A percentile compares a stretch with the other conserved stretches of the same genome.
phyloP scores from a whole-genome alignment of 1,139 yeast genomes.

The Chernovozyma sophiae-reginae region DNA sequence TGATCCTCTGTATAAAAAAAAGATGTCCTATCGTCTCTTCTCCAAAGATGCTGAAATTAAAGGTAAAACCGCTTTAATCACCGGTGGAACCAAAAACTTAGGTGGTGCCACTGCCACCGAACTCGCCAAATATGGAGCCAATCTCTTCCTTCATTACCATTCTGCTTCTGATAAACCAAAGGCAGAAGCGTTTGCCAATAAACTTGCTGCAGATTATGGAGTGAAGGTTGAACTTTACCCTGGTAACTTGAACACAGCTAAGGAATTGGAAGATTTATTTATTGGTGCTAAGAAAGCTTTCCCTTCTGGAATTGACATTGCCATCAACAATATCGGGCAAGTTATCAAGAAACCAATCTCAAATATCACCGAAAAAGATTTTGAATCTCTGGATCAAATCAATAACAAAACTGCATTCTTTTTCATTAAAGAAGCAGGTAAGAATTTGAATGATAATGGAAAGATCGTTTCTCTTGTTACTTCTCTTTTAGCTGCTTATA shows the following conservation, averaged over 20 bases:
- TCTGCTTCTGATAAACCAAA: slow-evolving; percentile 33
- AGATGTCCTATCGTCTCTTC: slow-evolving; percentile 11
- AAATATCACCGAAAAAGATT: slow-evolving; percentile 50
- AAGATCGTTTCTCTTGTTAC: slow-evolving; percentile 56
- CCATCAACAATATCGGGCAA: slow-evolving; percentile 63
- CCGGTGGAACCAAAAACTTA: slow-evolving; percentile 66
- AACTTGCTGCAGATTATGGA: slow-evolving; percentile 28
- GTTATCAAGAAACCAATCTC: slow-evolving; percentile 58
- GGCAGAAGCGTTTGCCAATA: slow-evolving; percentile 38
- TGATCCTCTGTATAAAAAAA: no score
- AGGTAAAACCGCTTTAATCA: slow-evolving; percentile 54
- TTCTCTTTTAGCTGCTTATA: slow-evolving; percentile 62
- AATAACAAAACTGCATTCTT: slow-evolving; percentile 61
- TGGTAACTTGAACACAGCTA: slow-evolving; percentile 43
- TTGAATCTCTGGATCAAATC: slow-evolving; percentile 46
- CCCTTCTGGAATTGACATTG: slow-evolving; percentile 52
- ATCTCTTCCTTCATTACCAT: slow-evolving; percentile 56
- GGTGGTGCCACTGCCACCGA: slow-evolving; percentile 58
- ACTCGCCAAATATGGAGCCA: slow-evolving; percentile 53
- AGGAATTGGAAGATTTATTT: slow-evolving; percentile 42
- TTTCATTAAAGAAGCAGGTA: slow-evolving; percentile 56
- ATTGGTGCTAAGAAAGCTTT: slow-evolving; percentile 40
- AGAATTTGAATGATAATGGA: slow-evolving; percentile 48
- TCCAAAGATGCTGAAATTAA: slow-evolving; percentile 14
- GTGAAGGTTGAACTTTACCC: slow-evolving; percentile 43